phyloP scores from a whole-genome alignment of 164 flowering plant species.

The Vitis amurensis region DNA sequence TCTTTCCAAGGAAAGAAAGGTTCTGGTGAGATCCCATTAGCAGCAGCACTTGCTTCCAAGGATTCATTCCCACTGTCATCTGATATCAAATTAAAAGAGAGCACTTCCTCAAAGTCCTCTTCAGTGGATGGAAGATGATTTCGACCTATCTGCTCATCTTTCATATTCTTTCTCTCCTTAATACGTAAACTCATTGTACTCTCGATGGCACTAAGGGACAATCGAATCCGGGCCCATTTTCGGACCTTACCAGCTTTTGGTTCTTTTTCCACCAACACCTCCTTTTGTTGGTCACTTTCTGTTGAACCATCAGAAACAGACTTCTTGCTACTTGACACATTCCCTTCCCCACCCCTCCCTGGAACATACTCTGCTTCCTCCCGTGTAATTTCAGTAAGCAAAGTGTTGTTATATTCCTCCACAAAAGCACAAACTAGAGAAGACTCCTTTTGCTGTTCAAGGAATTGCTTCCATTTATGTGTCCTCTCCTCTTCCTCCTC shows the following conservation, averaged over 20 bases:
- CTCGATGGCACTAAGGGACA: slow-evolving; percentile 34
- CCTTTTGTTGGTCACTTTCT: slow-evolving; percentile 5
- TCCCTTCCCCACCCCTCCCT: slow-evolving; percentile 16
- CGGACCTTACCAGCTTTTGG: slow-evolving; percentile 13
- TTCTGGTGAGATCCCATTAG: slow-evolving; percentile 30
- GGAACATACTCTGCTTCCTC: slow-evolving; percentile 7
- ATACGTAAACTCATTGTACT: slow-evolving; percentile 37
- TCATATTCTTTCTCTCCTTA: slow-evolving; percentile 20
- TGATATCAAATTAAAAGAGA: slow-evolving; percentile 48
- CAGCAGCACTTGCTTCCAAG: slow-evolving; percentile 12
- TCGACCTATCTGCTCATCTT: slow-evolving; percentile 6
- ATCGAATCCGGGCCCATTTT: slow-evolving; percentile 34
- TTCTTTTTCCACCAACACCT: slow-evolving; percentile 8
- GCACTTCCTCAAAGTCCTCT: slow-evolving; percentile 57
- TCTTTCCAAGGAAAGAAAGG: slow-evolving; percentile 64
- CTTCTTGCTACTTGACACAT: slow-evolving; percentile 20
- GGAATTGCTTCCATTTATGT: slow-evolving; percentile 39
- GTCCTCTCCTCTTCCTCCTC: slow-evolving; percentile 55
- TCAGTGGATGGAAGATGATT: slow-evolving; percentile 26
- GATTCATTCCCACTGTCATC: slow-evolving; percentile 29
- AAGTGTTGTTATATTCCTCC: slow-evolving; percentile 13
- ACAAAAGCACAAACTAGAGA: slow-evolving; percentile 15
- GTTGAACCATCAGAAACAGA: slow-evolving; percentile 19
- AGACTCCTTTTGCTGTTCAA: slow-evolving; percentile 26
- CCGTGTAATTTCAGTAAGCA: slow-evolving; percentile 12